Percentiles rank a stretch among this genome's conserved stretches.
Evolutionary conservation across 306 rosid species (phyloP).

Genomic region (cucumber (Cucumis sativus)): Cucumber_9930_V3 NC_026659.2:31631001-31631500

Average conservation of each 20-base stretch:
- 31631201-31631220: background rate
- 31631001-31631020: no score
- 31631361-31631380: constrained; percentile 71
- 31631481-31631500: background rate
- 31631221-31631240: background rate
- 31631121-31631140: no score
- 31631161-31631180: background rate
- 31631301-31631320: constrained; percentile 15
- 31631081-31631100: no score
- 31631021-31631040: no score
- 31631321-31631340: constrained; percentile 68
- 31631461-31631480: constrained; percentile 14
- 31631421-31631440: constrained; percentile 81
- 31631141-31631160: background rate
- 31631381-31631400: constrained; percentile 43
- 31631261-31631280: background rate
- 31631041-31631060: no score
- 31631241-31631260: background rate
- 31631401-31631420: constrained; percentile 50
- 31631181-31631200: background rate
- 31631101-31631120: no score
- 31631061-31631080: no score
- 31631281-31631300: background rate
- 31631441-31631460: constrained; percentile 86
- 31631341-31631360: constrained; percentile 65